Base-by-base conservation (phyloP, 2,329 filamentous ascomycete genomes). In the Didymella sp. region DNA sequence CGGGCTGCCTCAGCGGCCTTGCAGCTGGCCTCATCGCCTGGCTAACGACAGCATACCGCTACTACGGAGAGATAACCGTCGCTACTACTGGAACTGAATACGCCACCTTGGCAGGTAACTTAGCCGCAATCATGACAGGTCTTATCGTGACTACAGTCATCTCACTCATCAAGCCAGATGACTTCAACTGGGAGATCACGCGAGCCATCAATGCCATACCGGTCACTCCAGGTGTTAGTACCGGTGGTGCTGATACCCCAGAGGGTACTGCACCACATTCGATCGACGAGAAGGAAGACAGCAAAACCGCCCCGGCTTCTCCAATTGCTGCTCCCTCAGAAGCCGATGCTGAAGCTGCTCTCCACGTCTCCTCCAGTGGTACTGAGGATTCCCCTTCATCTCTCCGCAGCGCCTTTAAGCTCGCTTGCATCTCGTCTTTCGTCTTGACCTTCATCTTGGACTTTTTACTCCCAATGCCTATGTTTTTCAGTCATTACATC, bases 401-500 rank as follows among this genome's bases (percentile, higher is more conserved):
- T 44, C 61, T 74, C 28, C 69, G 67, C 12, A 61, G 71, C 9
- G 75, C 76, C 0, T 76, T 78, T 60, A 75, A 75, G 43, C 59
- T 75, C 45, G 76, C 76, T 3, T 73, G 73, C 50, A 68, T 76
- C 24, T 68, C 67, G 1, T 74, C 76, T 1, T 76, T 76, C 47
- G 47, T 76, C 9, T 46, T 79, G 6, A 78, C 77, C 24, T 71
- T 79, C 52, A 60, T 76, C 37, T 64, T 80, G 56, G 77, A 78
- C 56, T 74, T 79, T 43, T 62, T 79, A 7, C 56, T 77, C 1
- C 76, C 76, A 0, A 77, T 78, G 61, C 76, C 76, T 3, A 77
- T 80, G 64, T 79, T 79, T 62, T 75, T 78, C 51, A 73, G 72
- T 0, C 65, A 74, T 1, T 79, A 79, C 53, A 68, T 79, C 21